Base-by-base conservation (phyloP, 495 filamentous ascomycete genomes). In the Collariella sp. region DNA sequence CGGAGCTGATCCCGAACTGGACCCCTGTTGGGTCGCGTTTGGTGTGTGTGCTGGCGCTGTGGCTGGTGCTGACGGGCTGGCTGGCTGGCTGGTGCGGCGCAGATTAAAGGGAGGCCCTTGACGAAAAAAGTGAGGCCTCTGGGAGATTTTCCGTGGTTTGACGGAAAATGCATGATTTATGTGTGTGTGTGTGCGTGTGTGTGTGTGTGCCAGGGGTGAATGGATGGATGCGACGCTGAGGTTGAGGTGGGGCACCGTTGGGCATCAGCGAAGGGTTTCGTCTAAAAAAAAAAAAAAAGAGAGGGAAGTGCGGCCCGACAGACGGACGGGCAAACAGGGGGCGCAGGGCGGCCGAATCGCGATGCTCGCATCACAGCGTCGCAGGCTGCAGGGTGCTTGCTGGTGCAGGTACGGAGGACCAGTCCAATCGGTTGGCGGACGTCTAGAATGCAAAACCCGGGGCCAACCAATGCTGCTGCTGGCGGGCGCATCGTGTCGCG, bases 341-440 rank as follows among this genome's bases (percentile, higher is more conserved):
- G 24, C 26, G 43, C 38, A 11, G 15, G 7, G 20, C 24, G 45
- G 50, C 31, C 39, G 39, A 44, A 47, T 46, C n/a, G 45, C 29
- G 31, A 46, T 20, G 42, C 31, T 39, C 31, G 33, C 41, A 38
- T 19, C 40, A 23, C 13, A 31, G 3, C 50, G 45, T 52, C 51
- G 42, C 54, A 50, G 54, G 48, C 48, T 50, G 54, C 46, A 46
- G 39, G 18, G 40, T 10, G 13, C 45, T 29, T 18, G n/a, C n/a
- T n/a, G 19, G 41, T 33, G 41, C 55, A 57, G 47, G 55, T 52
- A 40, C n/a, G n/a, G n/a, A n/a, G n/a, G n/a, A n/a, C 46, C 62
- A 56, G 59, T 23, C 62, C 59, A 64, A 64, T 64, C 58, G 61
- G 61, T 36, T 50, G 57, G 46, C 34, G 55, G 56, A 50, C 38